Base-by-base conservation (phyloP, 306 rosid species). In the Glycyrrhiza uralensis region DNA sequence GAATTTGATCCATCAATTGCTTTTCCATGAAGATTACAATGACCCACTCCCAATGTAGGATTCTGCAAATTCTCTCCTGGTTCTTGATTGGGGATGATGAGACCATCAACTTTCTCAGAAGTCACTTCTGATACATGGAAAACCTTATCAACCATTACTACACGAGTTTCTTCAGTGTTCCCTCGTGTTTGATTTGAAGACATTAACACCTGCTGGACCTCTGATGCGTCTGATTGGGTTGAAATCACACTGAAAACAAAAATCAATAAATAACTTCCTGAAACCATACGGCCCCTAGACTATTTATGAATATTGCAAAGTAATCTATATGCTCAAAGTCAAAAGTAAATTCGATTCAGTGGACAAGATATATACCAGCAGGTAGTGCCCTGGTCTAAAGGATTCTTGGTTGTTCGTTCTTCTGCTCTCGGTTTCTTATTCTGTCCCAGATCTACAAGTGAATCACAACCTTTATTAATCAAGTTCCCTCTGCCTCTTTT, bases 401-500 rank as follows among this genome's bases (percentile, higher is more conserved):
- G 76, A 66, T 67, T 56, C 61, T 62, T 79, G 54, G 72, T 64
- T 12, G 13, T 62, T 47, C 30, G 78, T 50, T 77, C 68, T 50
- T 75, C 84, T 67, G 87, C 89, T 85, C 87, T 89, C 29, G 41
- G 84, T 82, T 85, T 93, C 88, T 94, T 91, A 39, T 69, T 79
- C 69, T 65, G 74, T 62, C 58, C 79, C 69, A 13, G 47, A 78
- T 82, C 90, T 56, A 52, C 71, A 39, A 12, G 78, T 68, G 79
- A 79, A 70, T 72, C 78, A 60, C 72, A 76, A 63, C 24, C 78
- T 35, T 45, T 41, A 68, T 65, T 66, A 30, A 74, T 62, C 67
- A 79, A 35, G 70, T 72, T 79, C 38, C 74, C 76, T 50, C 79
- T 80, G 51, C 87, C 87, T 76, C 99, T 83, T 84, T 94, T 94